These are phyloP conservation scores for Agaricales sp. DNA, from an alignment of 1,284 basidiomycete genomes.

Conservation along the genomic window DNA sequence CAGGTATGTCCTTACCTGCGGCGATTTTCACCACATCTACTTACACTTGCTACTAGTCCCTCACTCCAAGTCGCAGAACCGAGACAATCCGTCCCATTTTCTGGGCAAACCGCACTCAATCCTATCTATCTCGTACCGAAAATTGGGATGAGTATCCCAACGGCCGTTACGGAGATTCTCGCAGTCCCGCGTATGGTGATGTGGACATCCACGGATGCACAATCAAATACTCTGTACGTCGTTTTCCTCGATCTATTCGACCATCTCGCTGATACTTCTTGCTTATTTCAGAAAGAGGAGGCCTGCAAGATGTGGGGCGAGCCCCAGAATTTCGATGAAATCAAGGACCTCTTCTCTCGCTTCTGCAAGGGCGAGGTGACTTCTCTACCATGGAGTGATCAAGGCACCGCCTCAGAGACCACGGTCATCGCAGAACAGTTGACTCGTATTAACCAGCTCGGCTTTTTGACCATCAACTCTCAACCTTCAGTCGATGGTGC, in stretches of 20 bases:
- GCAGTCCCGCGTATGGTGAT: conserved; percentile 96
- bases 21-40: conserved; percentile 4
- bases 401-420: conserved; percentile 80
- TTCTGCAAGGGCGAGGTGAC: conserved; percentile 68
- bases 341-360: conserved; percentile 67
- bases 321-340: conserved; percentile 58
- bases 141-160: conserved; percentile 99
- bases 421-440: conserved; percentile 74
- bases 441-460: conserved; percentile 78
- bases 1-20: conserved; percentile 41
- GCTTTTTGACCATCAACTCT: conserved; percentile 96
- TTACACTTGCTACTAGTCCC: conserved; percentile 38
- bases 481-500: conserved; percentile 96
- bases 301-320: conserved; percentile 84
- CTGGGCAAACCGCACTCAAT: conserved; percentile 90
- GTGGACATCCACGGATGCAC: conserved; percentile 90
- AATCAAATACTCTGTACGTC: conserved; percentile 70
- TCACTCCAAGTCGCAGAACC: conserved; percentile 79
- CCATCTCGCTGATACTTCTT: conserved; percentile 5
- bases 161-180: conserved; percentile 94
- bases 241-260: conserved; percentile 2
- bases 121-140: conserved; percentile 86
- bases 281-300: conserved; percentile 66
- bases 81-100: conserved; percentile 94
- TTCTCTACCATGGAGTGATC: conserved; percentile 95